Evolutionary conservation across 331 rosid genomes (phyloP).

Genomic region (Saraca asoca): DNA sequence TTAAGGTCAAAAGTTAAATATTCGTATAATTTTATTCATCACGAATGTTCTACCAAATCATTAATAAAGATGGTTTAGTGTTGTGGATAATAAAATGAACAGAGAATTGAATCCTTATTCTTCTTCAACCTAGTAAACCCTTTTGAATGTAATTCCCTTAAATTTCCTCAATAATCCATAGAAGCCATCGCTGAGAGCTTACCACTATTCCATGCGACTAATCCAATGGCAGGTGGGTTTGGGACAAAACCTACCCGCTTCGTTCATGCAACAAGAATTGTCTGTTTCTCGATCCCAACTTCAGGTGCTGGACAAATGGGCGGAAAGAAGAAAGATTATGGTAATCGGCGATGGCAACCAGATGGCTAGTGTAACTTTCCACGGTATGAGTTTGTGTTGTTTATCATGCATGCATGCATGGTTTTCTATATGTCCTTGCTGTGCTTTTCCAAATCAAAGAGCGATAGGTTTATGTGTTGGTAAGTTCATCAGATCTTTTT

Average conservation of each 20-base stretch:
- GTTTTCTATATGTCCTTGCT: not conserved
- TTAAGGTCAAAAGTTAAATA: too few relatives aligned
- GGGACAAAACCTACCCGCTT: constrained; percentile 38
- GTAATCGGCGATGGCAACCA: constrained; percentile 84
- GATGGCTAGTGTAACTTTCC: constrained; percentile 58
- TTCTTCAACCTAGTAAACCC: constrained; percentile 43
- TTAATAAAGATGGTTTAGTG: too few relatives aligned
- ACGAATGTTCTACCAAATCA: too few relatives aligned
- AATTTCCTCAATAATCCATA: constrained; percentile 3
- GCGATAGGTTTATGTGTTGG: too few relatives aligned
- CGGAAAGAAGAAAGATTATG: constrained; percentile 54
- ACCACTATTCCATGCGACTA: too few relatives aligned
- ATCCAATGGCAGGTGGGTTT: constrained; percentile 77
- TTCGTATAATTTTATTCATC: too few relatives aligned
- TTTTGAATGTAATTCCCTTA: constrained; percentile 42
- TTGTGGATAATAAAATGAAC: too few relatives aligned
- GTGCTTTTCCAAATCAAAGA: not conserved
- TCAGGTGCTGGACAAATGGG: constrained; percentile 68
- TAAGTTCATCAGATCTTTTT: too few relatives aligned
- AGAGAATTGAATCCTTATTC: constrained; percentile 46
- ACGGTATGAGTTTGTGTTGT: constrained; percentile 53
- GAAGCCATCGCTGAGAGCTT: constrained; percentile 4
- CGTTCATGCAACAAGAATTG: constrained; percentile 61
- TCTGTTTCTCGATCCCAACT: constrained; percentile 86
- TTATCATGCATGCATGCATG: constrained; percentile 34